Evolutionary conservation across 345 rosid species (phyloP), one percentile per base, ranked within the genome.

Genomic region (Populus deltoides): DNA sequence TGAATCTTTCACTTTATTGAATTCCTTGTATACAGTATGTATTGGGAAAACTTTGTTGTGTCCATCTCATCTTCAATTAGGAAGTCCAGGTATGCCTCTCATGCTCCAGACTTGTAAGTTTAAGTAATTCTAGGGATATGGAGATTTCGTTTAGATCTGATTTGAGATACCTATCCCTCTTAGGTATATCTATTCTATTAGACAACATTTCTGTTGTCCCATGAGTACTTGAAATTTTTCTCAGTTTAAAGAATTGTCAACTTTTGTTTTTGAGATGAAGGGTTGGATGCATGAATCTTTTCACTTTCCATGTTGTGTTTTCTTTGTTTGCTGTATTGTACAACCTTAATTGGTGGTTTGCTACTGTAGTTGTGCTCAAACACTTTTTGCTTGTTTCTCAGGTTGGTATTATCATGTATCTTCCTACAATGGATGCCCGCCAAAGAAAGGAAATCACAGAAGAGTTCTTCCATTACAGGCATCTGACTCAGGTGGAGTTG

Each of bases 381-480:
- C 70, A 15, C 43, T 55, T 57, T n/a, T 67, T 36, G 55, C 43
- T 59, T 10, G 13, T 59, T 16, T 77, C 51, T 74, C 86, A 94
- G 99, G 98, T 94, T 82, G 99, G 99, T 67, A 91, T 94, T 81
- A 94, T 97, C 83, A 94, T 97, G 98, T 94, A 97, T 81, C 97
- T 97, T 78, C 98, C 99, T n/a, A 92, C 94, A 17, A 81, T 74
- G 71, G 98, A 92, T 84, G 90, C 96, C 73, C 96, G 97, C 55
- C 97, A 94, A 83, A 89, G 98, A 86, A 97, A 97, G 84, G 97
- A 92, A 73, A 97, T 97, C 80, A 91, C 97, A 36, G 97, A 90
- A 63, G 98, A 92, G 80, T 97, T 91, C 89, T 92, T 94, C 85
- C 90, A 94, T 85, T 94, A 90, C 81, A 90, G 98, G 78, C 91